Evolutionary conservation across 2,329 filamentous ascomycete genomes (phyloP), one percentile per base, ranked within the genome.

Genomic region (Colletotrichum plurivorum): DNA sequence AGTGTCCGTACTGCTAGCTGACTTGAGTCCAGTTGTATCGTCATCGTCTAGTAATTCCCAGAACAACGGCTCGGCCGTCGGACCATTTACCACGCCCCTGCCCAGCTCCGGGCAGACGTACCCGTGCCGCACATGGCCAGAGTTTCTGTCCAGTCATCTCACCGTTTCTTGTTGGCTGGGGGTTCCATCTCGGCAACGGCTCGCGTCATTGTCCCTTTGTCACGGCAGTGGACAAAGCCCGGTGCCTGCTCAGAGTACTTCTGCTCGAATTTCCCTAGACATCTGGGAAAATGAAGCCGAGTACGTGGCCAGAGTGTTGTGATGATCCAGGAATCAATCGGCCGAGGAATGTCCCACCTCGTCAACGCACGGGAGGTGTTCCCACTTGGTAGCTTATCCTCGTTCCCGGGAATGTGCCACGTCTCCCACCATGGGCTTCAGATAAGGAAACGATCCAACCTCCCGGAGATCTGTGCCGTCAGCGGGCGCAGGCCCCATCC

Each of bases 261-360:
- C 31, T 36, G 31, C 10, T 8, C 41, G 13, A 48, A 18, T 46
- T 46, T 13, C n/a, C 43, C 2, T 46, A 46, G 39, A 41, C 22
- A 41, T 41, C 39, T 46, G 10, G 5, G n/a, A 45, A 12, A 56
- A 9, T 46, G 39, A 22, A 13, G 27, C 20, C 15, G 31, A 27
- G 18, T 18, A 46, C 18, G 39, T 18, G 12, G 43, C 16, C 27
- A 49, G 43, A 15, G n/a, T 49, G 13, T 36, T 25, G 16, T 36
- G 6, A 13, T 39, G 60, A 36, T 25, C 53, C 41, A 36, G 7
- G 25, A 56, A 31, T 18, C 9, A 25, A 7, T n/a, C 31, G 3
- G 27, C 52, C 52, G 16, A 41, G 61, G 45, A 63, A 63, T 63
- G 61, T 41, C 49, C 25, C 45, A 31, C 43, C 53, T 20, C 52